Conservation (phyloP, 1,284 basidiomycete genomes). For the Polyporus tsugae region DNA sequence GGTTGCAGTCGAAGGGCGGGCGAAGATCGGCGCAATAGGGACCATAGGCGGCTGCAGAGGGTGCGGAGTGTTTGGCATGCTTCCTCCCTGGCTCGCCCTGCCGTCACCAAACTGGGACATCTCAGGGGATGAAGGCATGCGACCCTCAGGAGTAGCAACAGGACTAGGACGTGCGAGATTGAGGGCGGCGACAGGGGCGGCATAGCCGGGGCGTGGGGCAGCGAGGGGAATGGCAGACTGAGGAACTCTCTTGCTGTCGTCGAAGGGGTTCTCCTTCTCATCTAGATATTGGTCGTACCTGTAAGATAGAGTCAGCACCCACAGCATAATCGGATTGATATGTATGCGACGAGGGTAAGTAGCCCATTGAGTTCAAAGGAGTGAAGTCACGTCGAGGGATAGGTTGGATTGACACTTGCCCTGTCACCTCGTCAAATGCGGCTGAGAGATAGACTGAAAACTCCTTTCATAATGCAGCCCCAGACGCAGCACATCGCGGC, state of each 20-base stretch:
- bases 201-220: slow-evolving; percentile 76
- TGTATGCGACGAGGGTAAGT: background rate
- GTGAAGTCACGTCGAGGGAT: background rate
- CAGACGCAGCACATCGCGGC: too few species aligned
- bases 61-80: slow-evolving; percentile 61
- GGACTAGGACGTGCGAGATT: slow-evolving; percentile 59
- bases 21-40: slow-evolving; percentile 81
- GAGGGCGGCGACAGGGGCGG: slow-evolving; percentile 69
- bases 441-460: background rate
- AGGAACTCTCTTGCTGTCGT: slow-evolving; percentile 48
- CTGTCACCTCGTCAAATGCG: background rate
- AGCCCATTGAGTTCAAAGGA: background rate
- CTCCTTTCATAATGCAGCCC: too few species aligned
- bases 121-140: slow-evolving; percentile 42
- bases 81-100: slow-evolving; percentile 41
- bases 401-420: background rate
- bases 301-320: slow-evolving; percentile 3
- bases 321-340: background rate
- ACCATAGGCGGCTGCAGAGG: slow-evolving; percentile 78
- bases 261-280: slow-evolving; percentile 55
- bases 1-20: slow-evolving; percentile 57
- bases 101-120: slow-evolving; percentile 52
- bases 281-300: slow-evolving; percentile 74
- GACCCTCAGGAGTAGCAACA: slow-evolving; percentile 47
- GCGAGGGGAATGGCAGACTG: slow-evolving; percentile 58